Evolutionary conservation across 257 asterid genomes (phyloP), one percentile per base, ranked within the genome.

Genomic region (Datura wrightii): DNA sequence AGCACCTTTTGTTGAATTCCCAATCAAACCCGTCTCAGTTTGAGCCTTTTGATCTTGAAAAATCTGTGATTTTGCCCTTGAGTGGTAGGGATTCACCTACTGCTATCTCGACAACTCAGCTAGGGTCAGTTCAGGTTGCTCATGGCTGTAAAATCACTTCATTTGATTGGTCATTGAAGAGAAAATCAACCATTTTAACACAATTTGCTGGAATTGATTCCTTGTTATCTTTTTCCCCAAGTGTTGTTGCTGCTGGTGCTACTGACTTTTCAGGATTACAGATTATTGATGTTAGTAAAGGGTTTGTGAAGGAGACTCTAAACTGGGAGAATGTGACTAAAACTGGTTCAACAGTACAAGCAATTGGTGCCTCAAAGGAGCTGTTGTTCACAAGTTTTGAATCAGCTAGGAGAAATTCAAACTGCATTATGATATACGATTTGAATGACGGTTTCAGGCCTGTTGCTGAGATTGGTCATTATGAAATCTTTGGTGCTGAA

Each of bases 241-340:
- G 74, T 2, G 76, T 90, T 2, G 97, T 91, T 4, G 99, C 98
- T 3, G 98, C 95, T 1, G 99, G 99, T 6, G 99, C 99, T 74
- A 94, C 97, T 4, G 98, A 97, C 82, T 92, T 94, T 83, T 93
- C 98, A 1, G 99, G 99, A 11, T 70, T 97, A 83, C 99, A 97
- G 84, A 91, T 97, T 19, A 85, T 97, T 79, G 97, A 97, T 88
- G 92, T 92, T 10, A 91, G 90, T 4, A 88, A 89, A 87, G 97
- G 97, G 46, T 79, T 56, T 69, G 95, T 97, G 10, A 90, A 55
- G 31, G 90, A 93, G 15, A 97, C 96, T 8, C 66, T 97, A 80
- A 87, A 94, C 87, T 97, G 99, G 99, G 99, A 94, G 80, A 97
- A 97, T 78, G 98, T 94, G 65, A 97, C 99, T 13, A 91, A 87